phyloP scores from a whole-genome alignment of 2,329 filamentous ascomycete genomes.

The Raffaelea albimanens region DNA sequence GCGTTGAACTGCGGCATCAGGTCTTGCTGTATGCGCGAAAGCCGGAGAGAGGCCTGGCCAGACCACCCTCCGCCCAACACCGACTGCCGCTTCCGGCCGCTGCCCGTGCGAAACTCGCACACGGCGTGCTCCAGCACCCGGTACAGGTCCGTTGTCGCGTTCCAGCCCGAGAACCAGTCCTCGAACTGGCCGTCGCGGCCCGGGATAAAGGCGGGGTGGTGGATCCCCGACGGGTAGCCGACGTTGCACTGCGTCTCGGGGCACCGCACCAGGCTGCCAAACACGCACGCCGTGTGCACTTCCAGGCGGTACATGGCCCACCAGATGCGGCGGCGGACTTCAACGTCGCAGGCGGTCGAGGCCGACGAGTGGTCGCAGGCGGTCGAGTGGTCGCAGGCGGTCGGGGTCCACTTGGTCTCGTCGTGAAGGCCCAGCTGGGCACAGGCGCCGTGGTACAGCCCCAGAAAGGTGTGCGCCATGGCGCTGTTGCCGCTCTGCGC shows the following conservation, averaged over 20 bases:
- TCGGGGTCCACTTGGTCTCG: neutral
- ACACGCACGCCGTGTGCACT: conserved; percentile 1
- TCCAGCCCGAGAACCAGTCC: neutral
- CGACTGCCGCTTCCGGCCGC: neutral
- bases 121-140: neutral
- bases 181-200: neutral
- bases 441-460: conserved; percentile 1
- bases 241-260: conserved; percentile 1
- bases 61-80: too few relatives aligned
- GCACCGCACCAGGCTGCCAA: neutral
- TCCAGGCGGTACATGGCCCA: conserved; percentile 2
- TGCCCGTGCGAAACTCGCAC: conserved; percentile 1
- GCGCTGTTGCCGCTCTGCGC: neutral
- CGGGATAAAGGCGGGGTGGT: neutral
- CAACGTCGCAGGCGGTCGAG: neutral
- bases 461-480: neutral
- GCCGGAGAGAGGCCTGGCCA: neutral
- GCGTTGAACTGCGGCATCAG: neutral
- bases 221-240: neutral
- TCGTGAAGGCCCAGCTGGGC: neutral
- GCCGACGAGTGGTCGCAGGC: neutral
- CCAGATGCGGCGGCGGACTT: neutral
- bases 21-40: neutral
- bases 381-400: neutral
- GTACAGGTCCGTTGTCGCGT: neutral